Conservation (phyloP, 345 rosid genomes). For the Moricandia arvensis region DNA sequence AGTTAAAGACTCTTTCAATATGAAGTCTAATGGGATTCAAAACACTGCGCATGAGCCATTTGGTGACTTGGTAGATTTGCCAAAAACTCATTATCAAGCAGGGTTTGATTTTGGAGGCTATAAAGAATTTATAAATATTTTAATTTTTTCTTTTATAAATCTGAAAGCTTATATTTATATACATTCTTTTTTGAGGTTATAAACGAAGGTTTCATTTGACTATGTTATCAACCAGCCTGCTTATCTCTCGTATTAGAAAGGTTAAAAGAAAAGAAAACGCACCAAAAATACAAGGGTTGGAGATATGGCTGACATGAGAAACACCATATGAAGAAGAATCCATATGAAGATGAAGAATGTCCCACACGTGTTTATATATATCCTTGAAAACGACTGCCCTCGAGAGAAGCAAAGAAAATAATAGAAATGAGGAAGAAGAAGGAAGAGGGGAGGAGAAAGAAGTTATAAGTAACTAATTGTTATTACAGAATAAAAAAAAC, state of each 20-base stretch:
- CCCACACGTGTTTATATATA: conserved; percentile 26
- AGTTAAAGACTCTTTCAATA: neutral
- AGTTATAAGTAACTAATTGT: conserved; percentile 22
- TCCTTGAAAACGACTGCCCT: conserved; percentile 34
- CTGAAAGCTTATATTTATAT: too few species aligned
- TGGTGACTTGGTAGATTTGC: neutral
- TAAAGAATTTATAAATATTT: neutral
- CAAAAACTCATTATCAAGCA: neutral
- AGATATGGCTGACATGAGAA: conserved; percentile 53
- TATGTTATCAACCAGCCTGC: neutral
- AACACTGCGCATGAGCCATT: neutral
- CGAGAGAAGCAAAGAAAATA: conserved; percentile 35
- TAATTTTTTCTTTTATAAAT: too few species aligned
- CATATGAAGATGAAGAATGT: conserved; percentile 38
- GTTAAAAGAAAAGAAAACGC: conserved; percentile 18
- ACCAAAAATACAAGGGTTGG: conserved; percentile 87
- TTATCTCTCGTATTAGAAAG: neutral
- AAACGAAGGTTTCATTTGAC: neutral
- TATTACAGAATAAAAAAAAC: conserved; percentile 21
- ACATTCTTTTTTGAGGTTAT: too few species aligned
- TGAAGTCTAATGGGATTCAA: neutral
- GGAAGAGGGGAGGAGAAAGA: neutral
- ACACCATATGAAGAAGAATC: conserved; percentile 39
- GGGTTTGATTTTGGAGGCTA: neutral
- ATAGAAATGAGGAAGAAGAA: conserved; percentile 16